Base-by-base conservation (phyloP, 805 yeast genomes). In the Candida bentonensis region DNA sequence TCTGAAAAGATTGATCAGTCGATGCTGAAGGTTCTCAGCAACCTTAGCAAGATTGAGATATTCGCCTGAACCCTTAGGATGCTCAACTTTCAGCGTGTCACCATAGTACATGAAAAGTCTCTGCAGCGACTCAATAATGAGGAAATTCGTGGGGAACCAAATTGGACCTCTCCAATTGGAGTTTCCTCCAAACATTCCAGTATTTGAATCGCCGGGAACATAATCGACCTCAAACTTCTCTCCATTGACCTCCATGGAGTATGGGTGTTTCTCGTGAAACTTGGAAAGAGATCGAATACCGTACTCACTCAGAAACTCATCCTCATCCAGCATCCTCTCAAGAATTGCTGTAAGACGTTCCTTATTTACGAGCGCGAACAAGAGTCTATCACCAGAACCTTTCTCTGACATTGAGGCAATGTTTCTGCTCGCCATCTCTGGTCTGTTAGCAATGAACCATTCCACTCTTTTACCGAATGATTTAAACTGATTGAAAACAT, bases 101-200 rank as follows among this genome's bases (percentile, higher is more conserved):
- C 96, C 96, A 60, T 86, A 87, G 67, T 86, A 87, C 56, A 87
- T 67, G 61, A 79, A 85, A 61, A 85, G 85, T 54, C 95, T 71
- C 63, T 87, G 92, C 53, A 87, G 67, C 0, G 95, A 77, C 65
- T 87, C 96, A 46, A 87, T 84, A 33, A 87, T 66, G 49, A 87
- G 66, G 61, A 87, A 87, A 56, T 82, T 87, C 11, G 84, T 84
- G 20, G 96, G 95, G 70, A 87, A 86, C 96, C 96, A 87, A 53
- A 87, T 86, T 15, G 96, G 96, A 2, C 96, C 96, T 61, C 96
- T 73, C 96, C 96, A 87, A 63, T 87, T 87, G 21, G 95, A 86
- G 61, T 87, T 87, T 47, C 96, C 96, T 42, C 96, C 96, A 70
- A 87, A 87, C 75, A 88, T 74, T 3, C 95, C 95, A 3, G 94